Conservation (phyloP, 78 protist genomes). For the Dictyostelium firmibasis region DNA sequence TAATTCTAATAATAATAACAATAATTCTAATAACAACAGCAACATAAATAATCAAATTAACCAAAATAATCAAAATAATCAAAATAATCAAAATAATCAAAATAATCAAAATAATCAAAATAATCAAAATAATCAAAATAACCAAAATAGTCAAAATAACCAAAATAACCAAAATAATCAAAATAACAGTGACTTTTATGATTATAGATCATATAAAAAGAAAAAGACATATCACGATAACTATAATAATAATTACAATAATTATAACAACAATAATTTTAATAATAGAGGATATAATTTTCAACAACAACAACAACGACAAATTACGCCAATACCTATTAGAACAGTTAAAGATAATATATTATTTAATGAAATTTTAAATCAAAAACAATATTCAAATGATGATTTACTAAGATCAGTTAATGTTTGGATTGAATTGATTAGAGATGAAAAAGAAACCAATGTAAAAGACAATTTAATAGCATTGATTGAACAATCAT, state of each 20-base stretch:
- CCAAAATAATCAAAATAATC: too few species aligned
- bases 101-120: too few species aligned
- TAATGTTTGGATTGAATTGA: not conserved
- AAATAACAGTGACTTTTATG: not conserved
- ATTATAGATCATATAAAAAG: conserved; percentile 5
- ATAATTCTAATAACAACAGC: not conserved
- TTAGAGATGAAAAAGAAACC: not conserved
- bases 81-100: not conserved
- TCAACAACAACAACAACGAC: not conserved
- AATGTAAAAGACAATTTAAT: not conserved
- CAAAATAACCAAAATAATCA: not conserved
- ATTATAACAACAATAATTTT: not conserved
- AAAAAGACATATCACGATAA: conserved; percentile 2
- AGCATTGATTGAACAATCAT: not conserved
- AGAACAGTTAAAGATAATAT: not conserved
- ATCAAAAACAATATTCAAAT: not conserved
- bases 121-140: not conserved
- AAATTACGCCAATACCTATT: not conserved
- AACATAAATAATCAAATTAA: not conserved
- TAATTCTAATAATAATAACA: too few species aligned
- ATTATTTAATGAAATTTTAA: not conserved
- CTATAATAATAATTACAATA: too few species aligned
- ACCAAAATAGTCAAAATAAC: not conserved
- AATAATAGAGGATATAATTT: not conserved
- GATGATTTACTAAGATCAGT: not conserved